phyloP scores from a whole-genome alignment of 441 rosid genomes.

The Hypseocharis bilobata region DNA sequence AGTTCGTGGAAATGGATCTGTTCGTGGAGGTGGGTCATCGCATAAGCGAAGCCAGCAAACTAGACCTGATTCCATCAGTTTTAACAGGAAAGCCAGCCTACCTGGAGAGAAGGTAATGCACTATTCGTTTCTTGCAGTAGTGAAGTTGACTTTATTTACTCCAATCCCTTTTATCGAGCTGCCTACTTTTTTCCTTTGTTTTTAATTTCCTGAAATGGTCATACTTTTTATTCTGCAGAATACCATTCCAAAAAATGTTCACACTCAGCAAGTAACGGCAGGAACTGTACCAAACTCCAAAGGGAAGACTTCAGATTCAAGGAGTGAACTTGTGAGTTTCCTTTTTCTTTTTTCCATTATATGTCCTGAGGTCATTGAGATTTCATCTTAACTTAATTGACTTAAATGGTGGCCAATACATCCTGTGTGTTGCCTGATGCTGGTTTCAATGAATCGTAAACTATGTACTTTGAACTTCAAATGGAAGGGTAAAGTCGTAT shows the following conservation, averaged over 20 bases:
- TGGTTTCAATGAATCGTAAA: too few relatives aligned
- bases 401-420: too few relatives aligned
- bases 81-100: slow-evolving; percentile 34
- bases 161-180: background rate
- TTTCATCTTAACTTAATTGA: too few relatives aligned
- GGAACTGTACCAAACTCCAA: slow-evolving; percentile 26
- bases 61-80: slow-evolving; percentile 23
- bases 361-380: too few relatives aligned
- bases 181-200: background rate
- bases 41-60: slow-evolving; percentile 24
- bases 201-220: background rate
- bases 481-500: too few relatives aligned
- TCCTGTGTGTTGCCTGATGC: too few relatives aligned
- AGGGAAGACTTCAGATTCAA: slow-evolving; percentile 23
- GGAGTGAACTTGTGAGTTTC: slow-evolving; percentile 24
- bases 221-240: slow-evolving; percentile 25
- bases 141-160: background rate
- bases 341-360: slow-evolving; percentile 1
- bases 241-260: slow-evolving; percentile 20
- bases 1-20: slow-evolving; percentile 30
- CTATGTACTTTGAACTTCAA: too few relatives aligned
- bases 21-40: slow-evolving; percentile 30
- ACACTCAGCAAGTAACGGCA: slow-evolving; percentile 25
- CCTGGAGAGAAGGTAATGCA: slow-evolving; percentile 46
- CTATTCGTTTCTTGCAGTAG: slow-evolving; percentile 6